Percentiles rank a stretch among this genome's conserved stretches.
These are phyloP conservation scores for Botrytis porri DNA, from an alignment of 2,329 filamentous ascomycete genomes.

Conservation along the genomic window DNA sequence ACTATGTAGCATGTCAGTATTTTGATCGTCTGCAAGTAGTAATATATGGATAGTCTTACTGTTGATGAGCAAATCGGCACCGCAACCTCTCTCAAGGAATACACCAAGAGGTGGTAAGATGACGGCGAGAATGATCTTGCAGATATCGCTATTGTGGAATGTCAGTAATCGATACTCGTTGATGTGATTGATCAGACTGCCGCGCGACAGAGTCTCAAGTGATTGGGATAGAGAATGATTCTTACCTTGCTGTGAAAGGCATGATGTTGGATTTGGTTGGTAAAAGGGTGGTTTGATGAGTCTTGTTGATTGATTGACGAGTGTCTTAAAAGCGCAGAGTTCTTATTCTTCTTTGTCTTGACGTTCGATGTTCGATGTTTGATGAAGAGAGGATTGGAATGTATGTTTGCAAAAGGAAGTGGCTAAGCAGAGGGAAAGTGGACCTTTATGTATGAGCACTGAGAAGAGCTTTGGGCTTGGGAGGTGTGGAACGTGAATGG, in stretches of 20 bases:
- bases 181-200: background rate
- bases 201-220: background rate
- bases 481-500: background rate
- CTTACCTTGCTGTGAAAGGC: constrained; percentile 58
- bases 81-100: constrained; percentile 87
- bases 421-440: background rate
- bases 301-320: constrained; percentile 1
- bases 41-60: constrained; percentile 68
- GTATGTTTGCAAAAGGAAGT: background rate
- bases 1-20: background rate
- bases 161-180: constrained; percentile 20
- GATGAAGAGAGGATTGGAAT: constrained; percentile 7
- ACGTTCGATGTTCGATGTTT: background rate
- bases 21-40: constrained; percentile 43
- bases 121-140: constrained; percentile 84
- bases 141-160: constrained; percentile 57
- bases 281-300: background rate
- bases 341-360: constrained; percentile 20
- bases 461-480: background rate
- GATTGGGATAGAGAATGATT: background rate
- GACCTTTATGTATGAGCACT: constrained; percentile 14
- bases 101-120: constrained; percentile 87
- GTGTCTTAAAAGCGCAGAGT: background rate
- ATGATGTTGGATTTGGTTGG: constrained; percentile 37
- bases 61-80: constrained; percentile 86